Conservation (phyloP, 441 rosid genomes). For the Isatis lusitanica region DNA sequence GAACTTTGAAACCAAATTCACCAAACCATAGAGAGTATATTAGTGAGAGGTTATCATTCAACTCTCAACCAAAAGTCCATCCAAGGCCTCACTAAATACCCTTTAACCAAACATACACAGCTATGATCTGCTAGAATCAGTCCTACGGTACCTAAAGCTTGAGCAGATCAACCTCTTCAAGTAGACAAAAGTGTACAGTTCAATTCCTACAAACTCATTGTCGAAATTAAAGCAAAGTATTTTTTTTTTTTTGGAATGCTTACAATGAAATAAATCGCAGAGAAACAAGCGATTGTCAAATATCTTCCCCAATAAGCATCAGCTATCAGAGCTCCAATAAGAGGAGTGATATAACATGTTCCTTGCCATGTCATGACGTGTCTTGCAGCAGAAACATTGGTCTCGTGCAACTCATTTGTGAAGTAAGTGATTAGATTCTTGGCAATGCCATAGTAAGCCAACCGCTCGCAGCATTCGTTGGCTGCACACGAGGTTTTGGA, state of each 20-base stretch:
- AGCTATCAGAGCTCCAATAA: conserved; percentile 53
- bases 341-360: conserved; percentile 46
- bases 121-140: too few species aligned
- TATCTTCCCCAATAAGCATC: conserved; percentile 53
- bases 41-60: too few species aligned
- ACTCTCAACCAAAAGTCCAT: too few species aligned
- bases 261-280: conserved; percentile 40
- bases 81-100: too few species aligned
- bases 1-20: not conserved
- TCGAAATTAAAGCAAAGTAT: not conserved
- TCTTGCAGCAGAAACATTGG: conserved; percentile 17
- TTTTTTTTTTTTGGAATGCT: conserved; percentile 31
- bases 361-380: conserved; percentile 52
- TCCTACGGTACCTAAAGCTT: too few species aligned
- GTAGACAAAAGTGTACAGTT: not conserved
- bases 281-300: conserved; percentile 44
- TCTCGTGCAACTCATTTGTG: conserved; percentile 51
- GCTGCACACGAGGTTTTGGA: conserved; percentile 6
- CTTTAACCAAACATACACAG: too few species aligned
- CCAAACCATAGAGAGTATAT: not conserved
- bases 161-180: not conserved
- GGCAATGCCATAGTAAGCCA: conserved; percentile 83
- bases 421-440: conserved; percentile 76
- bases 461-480: conserved; percentile 76
- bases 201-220: not conserved